phyloP scores from a whole-genome alignment of 768 basidiomycete species.

The Mycena galericulata region DNA sequence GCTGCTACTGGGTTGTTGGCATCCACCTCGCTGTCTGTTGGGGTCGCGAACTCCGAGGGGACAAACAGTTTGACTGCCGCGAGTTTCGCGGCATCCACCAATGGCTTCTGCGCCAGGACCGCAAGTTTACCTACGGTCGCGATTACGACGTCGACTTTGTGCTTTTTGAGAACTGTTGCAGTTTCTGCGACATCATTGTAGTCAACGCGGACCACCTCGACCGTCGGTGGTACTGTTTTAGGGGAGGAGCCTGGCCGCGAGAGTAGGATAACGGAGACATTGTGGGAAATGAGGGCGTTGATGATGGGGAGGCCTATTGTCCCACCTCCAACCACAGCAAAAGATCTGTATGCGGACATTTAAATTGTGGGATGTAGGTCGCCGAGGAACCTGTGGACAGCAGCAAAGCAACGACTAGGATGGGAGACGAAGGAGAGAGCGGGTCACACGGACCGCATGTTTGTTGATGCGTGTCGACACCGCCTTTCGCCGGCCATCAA shows the following conservation, averaged over 20 bases:
- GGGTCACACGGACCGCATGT: too few relatives aligned
- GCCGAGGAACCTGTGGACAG: too few relatives aligned
- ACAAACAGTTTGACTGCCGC: background rate
- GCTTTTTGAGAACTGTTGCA: slow-evolving; percentile 35
- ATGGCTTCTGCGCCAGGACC: background rate
- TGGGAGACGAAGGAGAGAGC: too few relatives aligned
- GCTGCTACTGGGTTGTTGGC: background rate
- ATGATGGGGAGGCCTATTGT: background rate
- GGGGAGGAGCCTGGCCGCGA: slow-evolving; percentile 24
- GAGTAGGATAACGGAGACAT: slow-evolving; percentile 30
- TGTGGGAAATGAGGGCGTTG: slow-evolving; percentile 61
- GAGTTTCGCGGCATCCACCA: background rate
- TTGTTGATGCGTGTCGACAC: too few relatives aligned
- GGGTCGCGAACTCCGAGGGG: background rate
- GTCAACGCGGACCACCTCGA: slow-evolving; percentile 41
- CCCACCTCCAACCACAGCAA: background rate
- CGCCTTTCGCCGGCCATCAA: too few relatives aligned
- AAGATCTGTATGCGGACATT: background rate
- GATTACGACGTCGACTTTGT: background rate
- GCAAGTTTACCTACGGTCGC: background rate
- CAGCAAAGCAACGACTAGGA: too few relatives aligned
- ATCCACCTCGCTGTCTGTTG: background rate
- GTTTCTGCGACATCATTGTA: slow-evolving; percentile 41
- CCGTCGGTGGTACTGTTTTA: slow-evolving; percentile 33
- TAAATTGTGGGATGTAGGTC: too few relatives aligned